A percentile compares a stretch with the other conserved stretches of the same genome.
phyloP scores from a whole-genome alignment of 805 yeast genomes.

The Hemisphaericaspora nanyangensis region DNA sequence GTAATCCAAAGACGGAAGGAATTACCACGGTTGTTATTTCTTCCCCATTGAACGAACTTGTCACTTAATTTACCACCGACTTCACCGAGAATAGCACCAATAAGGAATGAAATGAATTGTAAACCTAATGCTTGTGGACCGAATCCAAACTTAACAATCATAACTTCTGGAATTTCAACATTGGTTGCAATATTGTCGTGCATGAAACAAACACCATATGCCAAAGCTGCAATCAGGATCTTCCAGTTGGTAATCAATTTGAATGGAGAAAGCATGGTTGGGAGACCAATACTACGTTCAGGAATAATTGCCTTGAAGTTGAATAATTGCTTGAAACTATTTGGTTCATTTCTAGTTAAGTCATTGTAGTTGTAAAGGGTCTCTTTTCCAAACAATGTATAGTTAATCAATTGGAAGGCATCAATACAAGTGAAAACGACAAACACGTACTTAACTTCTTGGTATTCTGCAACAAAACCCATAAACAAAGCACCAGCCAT shows the following conservation, averaged over 20 bases:
- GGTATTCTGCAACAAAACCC: slow-evolving; percentile 13
- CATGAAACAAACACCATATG: slow-evolving; percentile 17
- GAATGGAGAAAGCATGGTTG: slow-evolving; percentile 9
- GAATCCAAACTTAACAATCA: slow-evolving; percentile 14
- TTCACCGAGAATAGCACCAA: slow-evolving; percentile 23
- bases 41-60: slow-evolving; percentile 5
- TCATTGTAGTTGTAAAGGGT: slow-evolving; percentile 11
- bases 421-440: slow-evolving; percentile 13
- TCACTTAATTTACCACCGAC: slow-evolving; percentile 22
- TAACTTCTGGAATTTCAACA: slow-evolving; percentile 21
- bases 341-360: slow-evolving; percentile 3
- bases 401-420: slow-evolving; percentile 10
- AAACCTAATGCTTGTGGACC: slow-evolving; percentile 21
- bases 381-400: slow-evolving; percentile 12
- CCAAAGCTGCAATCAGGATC: slow-evolving; percentile 13
- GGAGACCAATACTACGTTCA: slow-evolving; percentile 4
- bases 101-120: slow-evolving; percentile 18
- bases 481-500: slow-evolving; percentile 15
- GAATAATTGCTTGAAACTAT: slow-evolving; percentile 1
- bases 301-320: slow-evolving; percentile 5
- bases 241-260: slow-evolving; percentile 4
- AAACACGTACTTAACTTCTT: slow-evolving; percentile 10
- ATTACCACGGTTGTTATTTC: slow-evolving; percentile 8
- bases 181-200: slow-evolving; percentile 19
- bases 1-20: slow-evolving; percentile 18